Base-by-base conservation (phyloP, 352 stramenopile species). In the Phytophthora tentaculata region DNA sequence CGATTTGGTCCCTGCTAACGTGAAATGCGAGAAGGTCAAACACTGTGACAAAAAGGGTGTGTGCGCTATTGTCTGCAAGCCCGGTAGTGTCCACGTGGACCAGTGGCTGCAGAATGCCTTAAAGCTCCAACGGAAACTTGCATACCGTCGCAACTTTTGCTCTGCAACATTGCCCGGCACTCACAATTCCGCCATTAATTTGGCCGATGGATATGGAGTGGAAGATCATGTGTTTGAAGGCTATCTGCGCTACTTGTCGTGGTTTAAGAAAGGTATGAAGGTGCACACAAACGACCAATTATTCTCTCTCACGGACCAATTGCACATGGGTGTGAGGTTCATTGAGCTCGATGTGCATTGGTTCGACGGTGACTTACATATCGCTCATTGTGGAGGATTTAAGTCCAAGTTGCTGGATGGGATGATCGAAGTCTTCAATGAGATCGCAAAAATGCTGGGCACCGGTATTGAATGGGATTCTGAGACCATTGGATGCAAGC, bases 311-410 rank as follows among this genome's bases (percentile, higher is more conserved):
- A 89, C 84, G 17, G 89, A 96, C 49, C 87, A 95, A 69, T 69
- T 96, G 45, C 80, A 87, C 44, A 73, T 96, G 26, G 89, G 88
- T 6, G 86, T 80, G 13, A 79, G 89, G 4, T 89, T 94, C 29
- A 72, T 96, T 48, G 89, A 96, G 69, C 56, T 94, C 16, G 89
- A 96, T 44, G 79, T 90, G 39, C 89, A 96, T 73, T 96, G 88
- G 71, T 92, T 92, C 47, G 74, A 75, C 57, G 73, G 72, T 0
- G 69, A 78, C 48, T 63, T 95, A n/a, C 81, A 68, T n/a, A 91
- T 84, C 28, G 88, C 77, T 14, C 89, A 96, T 70, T 96, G 89
- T 72, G 88, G 82, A 12, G 56, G 71, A 0, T 76, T 90, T 49
- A 77, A 70, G 32, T 86, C 87, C 12, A 74, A 83, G n/a, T 67